phyloP scores from a whole-genome alignment of 768 basidiomycete species.

The Udeniomyces megalosporus region DNA sequence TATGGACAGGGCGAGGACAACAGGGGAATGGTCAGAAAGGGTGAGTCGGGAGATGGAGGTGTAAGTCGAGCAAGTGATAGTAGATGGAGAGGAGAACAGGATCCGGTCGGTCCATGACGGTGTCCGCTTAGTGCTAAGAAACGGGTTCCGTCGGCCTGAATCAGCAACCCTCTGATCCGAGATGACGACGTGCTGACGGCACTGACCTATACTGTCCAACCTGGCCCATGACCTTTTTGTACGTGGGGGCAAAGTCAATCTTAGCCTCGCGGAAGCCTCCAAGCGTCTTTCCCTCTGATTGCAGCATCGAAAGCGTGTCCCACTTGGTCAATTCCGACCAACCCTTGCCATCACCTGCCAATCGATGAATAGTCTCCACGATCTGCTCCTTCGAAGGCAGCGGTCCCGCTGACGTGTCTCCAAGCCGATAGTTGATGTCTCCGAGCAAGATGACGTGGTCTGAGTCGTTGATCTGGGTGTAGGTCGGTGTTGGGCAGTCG shows the following conservation, averaged over 20 bases:
- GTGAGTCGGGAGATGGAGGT: constrained; percentile 68
- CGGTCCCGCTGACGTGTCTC: constrained; percentile 37
- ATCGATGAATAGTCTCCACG: background rate
- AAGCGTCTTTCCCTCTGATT: constrained; percentile 47
- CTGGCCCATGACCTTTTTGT: constrained; percentile 68
- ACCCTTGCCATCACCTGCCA: constrained; percentile 12
- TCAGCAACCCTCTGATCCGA: too few relatives aligned
- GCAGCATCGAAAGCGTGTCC: constrained; percentile 55
- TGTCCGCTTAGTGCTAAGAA: constrained; percentile 52
- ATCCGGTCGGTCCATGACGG: constrained; percentile 92
- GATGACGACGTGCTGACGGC: too few relatives aligned
- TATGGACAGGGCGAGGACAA: constrained; percentile 58
- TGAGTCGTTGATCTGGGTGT: constrained; percentile 47
- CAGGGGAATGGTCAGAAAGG: constrained; percentile 88
- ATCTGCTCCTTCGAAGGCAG: constrained; percentile 29
- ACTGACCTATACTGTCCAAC: constrained; percentile 65
- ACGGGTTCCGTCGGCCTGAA: too few relatives aligned
- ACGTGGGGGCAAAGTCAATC: constrained; percentile 84
- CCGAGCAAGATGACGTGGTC: constrained; percentile 87
- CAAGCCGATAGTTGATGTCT: constrained; percentile 79
- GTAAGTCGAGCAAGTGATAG: constrained; percentile 27
- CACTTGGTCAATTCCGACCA: constrained; percentile 45
- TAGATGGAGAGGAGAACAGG: constrained; percentile 54
- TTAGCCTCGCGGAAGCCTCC: constrained; percentile 67
- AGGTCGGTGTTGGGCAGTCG: constrained; percentile 27